phyloP scores from a whole-genome alignment of 139 green algal genomes.

The Medakamo hakoo region DNA sequence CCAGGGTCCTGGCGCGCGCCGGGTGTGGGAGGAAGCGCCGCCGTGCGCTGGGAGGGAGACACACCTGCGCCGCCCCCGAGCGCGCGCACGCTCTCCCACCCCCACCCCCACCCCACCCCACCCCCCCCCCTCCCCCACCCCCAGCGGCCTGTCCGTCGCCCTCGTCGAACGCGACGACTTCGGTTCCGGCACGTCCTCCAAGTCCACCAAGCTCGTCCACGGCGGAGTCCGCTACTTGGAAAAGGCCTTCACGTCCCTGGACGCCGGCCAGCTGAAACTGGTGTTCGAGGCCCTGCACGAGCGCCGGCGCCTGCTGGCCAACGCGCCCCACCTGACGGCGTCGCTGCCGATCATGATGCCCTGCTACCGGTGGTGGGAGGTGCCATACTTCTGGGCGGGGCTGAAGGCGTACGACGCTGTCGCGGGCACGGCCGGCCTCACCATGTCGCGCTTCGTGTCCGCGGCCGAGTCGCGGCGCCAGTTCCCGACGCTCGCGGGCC shows the following conservation, averaged over 20 bases:
- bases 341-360: slow-evolving; percentile 85
- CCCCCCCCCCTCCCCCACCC: neutral
- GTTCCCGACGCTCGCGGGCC: slow-evolving; percentile 60
- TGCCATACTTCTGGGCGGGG: slow-evolving; percentile 92
- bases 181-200: slow-evolving; percentile 69
- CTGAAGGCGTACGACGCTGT: slow-evolving; percentile 89
- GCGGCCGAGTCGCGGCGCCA: slow-evolving; percentile 31
- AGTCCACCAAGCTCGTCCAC: slow-evolving; percentile 92
- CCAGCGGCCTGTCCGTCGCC: slow-evolving; percentile 50
- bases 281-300: slow-evolving; percentile 87
- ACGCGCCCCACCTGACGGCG: slow-evolving; percentile 61
- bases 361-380: slow-evolving; percentile 97
- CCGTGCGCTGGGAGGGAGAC: too few species aligned
- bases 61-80: too few species aligned
- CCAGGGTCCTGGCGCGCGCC: too few species aligned
- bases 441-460: slow-evolving; percentile 54
- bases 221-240: slow-evolving; percentile 93
- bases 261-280: slow-evolving; percentile 76
- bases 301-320: slow-evolving; percentile 58
- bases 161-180: slow-evolving; percentile 94
- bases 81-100: too few species aligned
- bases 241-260: slow-evolving; percentile 70
- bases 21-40: too few species aligned
- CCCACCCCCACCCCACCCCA: too few species aligned
- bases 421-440: slow-evolving; percentile 54